phyloP scores from a whole-genome alignment of 768 basidiomycete species.

The Podaxis carcinomalis region DNA sequence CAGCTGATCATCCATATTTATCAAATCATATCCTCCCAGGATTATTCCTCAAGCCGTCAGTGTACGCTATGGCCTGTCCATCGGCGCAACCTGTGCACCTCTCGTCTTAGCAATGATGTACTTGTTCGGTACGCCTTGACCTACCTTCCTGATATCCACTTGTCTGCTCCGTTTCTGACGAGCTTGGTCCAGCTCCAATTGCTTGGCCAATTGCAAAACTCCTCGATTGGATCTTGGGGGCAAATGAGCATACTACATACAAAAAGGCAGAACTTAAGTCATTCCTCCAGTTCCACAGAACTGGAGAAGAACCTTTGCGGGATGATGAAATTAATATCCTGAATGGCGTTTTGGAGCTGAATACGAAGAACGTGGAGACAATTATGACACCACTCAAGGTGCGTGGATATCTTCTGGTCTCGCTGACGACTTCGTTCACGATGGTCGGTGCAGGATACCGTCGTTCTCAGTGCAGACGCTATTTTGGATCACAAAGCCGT shows the following conservation, averaged over 20 bases:
- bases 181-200: slow-evolving; percentile 51
- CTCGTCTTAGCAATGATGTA: slow-evolving; percentile 75
- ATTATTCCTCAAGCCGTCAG: slow-evolving; percentile 71
- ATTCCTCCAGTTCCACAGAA: slow-evolving; percentile 76
- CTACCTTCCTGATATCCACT: neutral
- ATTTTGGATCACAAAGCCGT: slow-evolving; percentile 77
- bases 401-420: slow-evolving; percentile 17
- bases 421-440: neutral
- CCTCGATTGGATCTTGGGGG: slow-evolving; percentile 78
- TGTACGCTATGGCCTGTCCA: slow-evolving; percentile 74
- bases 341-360: slow-evolving; percentile 76
- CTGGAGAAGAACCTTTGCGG: slow-evolving; percentile 70
- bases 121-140: slow-evolving; percentile 41
- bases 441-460: slow-evolving; percentile 55
- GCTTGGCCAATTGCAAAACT: slow-evolving; percentile 81
- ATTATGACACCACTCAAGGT: slow-evolving; percentile 85
- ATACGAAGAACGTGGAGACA: slow-evolving; percentile 66
- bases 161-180: slow-evolving; percentile 16
- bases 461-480: slow-evolving; percentile 73
- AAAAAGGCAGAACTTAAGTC: slow-evolving; percentile 80
- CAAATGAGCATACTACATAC: slow-evolving; percentile 67
- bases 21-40: slow-evolving; percentile 19
- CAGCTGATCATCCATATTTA: neutral
- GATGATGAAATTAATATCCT: slow-evolving; percentile 82
- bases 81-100: slow-evolving; percentile 76